Base-by-base conservation (phyloP, 805 yeast genomes). In the Vanderwaltozyma polyspora region DNA sequence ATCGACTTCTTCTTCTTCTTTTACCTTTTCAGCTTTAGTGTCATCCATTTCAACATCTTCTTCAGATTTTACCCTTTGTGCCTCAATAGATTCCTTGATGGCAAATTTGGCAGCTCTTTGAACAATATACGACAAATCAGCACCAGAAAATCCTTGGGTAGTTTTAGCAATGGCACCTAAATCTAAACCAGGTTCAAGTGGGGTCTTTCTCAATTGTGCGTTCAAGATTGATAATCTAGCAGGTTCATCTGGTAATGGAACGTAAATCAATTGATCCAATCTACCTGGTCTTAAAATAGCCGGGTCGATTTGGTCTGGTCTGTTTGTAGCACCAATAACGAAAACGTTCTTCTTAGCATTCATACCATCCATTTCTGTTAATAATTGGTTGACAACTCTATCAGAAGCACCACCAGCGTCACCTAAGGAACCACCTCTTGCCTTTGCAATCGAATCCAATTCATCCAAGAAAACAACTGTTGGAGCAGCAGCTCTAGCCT, bases 301-400 rank as follows among this genome's bases (percentile, higher is more conserved):
- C 18, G 98, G 97, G 58, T 91, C 98, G 49, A 91, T 91, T 68
- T 91, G 97, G 62, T 91, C 98, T 27, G 98, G 98, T 70, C 98
- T 78, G 66, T 91, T 91, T 38, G 98, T 91, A 28, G 98, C 98
- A 65, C 98, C 98, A 66, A 91, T 85, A 38, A 89, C 96, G 57
- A 91, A 91, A 24, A 91, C 98, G 56, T 91, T 91, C 78, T 91
- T 91, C 71, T 91, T 91, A 44, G 95, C 94, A 58, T 89, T 91
- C 97, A 91, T 91, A 76, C 98, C 98, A 64, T 91, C 98, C 98
- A 91, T 91, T 61, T 89, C 94, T 12, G 97, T 89, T 48, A 89
- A 72, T 49, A 89, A 75, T 68, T 91, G 97, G 65, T 89, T 89
- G 38, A 89, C 98, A 19, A 89, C 97, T 47, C 94, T 89, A 63